Percentiles rank a stretch among this genome's conserved stretches.
phyloP scores from a whole-genome alignment of 2,329 filamentous ascomycete species.

The Talaromyces albobiverticillius region DNA sequence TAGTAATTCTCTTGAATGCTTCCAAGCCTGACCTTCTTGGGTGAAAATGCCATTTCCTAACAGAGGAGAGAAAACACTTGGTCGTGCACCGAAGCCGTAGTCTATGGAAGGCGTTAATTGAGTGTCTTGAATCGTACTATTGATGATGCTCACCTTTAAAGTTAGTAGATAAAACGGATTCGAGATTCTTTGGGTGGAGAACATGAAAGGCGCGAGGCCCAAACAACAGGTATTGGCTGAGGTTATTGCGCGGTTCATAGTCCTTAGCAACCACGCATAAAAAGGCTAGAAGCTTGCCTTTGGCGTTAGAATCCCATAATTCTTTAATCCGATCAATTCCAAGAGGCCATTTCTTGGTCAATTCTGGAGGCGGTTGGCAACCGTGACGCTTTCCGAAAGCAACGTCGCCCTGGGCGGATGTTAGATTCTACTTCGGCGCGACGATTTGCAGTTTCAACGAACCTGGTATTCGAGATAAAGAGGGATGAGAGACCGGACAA shows the following conservation, averaged over 20 bases:
- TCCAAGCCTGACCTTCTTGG: constrained; percentile 20
- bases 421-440: not conserved
- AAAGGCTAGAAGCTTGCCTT: constrained; percentile 15
- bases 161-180: constrained; percentile 17
- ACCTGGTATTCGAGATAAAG: not conserved
- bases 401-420: not conserved
- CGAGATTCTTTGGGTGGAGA: constrained; percentile 16
- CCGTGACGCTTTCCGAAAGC: constrained; percentile 11
- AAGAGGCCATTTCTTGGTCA: constrained; percentile 32
- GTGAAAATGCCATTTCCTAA: constrained; percentile 6
- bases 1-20: constrained; percentile 30
- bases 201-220: constrained; percentile 17
- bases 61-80: not conserved
- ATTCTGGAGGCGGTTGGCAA: constrained; percentile 30
- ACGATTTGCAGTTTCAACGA: not conserved
- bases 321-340: constrained; percentile 27
- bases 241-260: constrained; percentile 23
- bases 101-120: not conserved
- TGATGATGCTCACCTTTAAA: constrained; percentile 15
- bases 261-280: constrained; percentile 19
- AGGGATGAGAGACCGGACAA: not conserved
- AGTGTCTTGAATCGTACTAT: not conserved
- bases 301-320: constrained; percentile 16
- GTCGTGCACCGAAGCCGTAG: not conserved
- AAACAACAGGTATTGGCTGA: constrained; percentile 20